These are phyloP conservation scores for Trichoderma sp. DNA, from an alignment of 2,329 filamentous ascomycete species.

Conservation along the genomic window DNA sequence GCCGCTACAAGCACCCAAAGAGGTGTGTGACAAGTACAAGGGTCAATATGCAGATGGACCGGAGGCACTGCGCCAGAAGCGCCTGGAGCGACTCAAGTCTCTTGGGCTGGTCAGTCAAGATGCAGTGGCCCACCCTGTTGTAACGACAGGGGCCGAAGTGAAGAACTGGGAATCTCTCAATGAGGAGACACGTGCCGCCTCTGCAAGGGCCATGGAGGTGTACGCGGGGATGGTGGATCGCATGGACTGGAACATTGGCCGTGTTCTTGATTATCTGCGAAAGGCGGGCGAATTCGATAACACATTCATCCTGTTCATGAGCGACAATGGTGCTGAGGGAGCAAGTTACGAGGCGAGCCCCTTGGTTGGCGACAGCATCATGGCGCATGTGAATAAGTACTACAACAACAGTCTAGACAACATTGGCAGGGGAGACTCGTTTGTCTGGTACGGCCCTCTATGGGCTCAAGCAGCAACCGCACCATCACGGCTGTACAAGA, in stretches of 20 bases:
- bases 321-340: slow-evolving; percentile 64
- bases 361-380: slow-evolving; percentile 54
- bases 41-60: slow-evolving; percentile 64
- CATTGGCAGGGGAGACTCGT: slow-evolving; percentile 56
- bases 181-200: slow-evolving; percentile 48
- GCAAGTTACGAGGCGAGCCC: slow-evolving; percentile 60
- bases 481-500: slow-evolving; percentile 40
- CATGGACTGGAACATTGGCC: slow-evolving; percentile 62
- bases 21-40: slow-evolving; percentile 57
- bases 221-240: slow-evolving; percentile 66
- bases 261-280: slow-evolving; percentile 57
- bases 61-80: slow-evolving; percentile 53
- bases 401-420: slow-evolving; percentile 53
- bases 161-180: slow-evolving; percentile 48
- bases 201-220: slow-evolving; percentile 59
- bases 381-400: slow-evolving; percentile 53
- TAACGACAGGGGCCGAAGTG: slow-evolving; percentile 46
- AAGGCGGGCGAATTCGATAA: slow-evolving; percentile 61
- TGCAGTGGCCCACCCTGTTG: slow-evolving; percentile 52
- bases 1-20: slow-evolving; percentile 60
- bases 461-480: slow-evolving; percentile 50
- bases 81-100: slow-evolving; percentile 57
- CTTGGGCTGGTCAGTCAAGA: slow-evolving; percentile 56
- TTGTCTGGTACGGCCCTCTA: slow-evolving; percentile 61
- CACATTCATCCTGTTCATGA: slow-evolving; percentile 65